Percentiles rank a stretch among this genome's conserved stretches.
Evolutionary conservation across 768 basidiomycete genomes (phyloP).

Genomic region (Crassisporium funariophilum): DNA sequence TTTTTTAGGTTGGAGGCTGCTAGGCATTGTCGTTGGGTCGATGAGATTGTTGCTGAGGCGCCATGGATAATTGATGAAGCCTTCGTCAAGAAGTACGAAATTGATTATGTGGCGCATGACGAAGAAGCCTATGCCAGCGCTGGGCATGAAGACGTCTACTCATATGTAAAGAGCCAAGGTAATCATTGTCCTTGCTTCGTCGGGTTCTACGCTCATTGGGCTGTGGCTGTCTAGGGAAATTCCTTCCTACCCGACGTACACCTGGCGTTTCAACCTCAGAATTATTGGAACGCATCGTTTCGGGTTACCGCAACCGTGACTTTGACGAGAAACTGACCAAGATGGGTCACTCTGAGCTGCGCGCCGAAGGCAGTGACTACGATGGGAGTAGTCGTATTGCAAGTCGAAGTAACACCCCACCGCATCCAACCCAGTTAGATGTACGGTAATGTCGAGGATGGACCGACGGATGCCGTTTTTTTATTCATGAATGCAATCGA

Average conservation of each 20-base stretch:
- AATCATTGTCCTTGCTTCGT: slow-evolving; percentile 1
- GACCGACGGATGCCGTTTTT: too few species aligned
- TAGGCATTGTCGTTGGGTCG: slow-evolving; percentile 97
- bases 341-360: slow-evolving; percentile 79
- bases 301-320: slow-evolving; percentile 78
- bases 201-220: too few species aligned
- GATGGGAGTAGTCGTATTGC: slow-evolving; percentile 37
- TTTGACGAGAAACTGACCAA: slow-evolving; percentile 90
- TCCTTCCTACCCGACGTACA: slow-evolving; percentile 93
- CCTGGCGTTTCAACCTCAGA: slow-evolving; percentile 94
- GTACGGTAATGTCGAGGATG: too few species aligned
- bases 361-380: slow-evolving; percentile 63
- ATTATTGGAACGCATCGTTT: slow-evolving; percentile 88
- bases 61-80: slow-evolving; percentile 88
- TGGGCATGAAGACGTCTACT: slow-evolving; percentile 88
- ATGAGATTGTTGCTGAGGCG: slow-evolving; percentile 87
- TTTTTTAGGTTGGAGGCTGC: slow-evolving; percentile 73
- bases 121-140: slow-evolving; percentile 82
- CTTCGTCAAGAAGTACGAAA: slow-evolving; percentile 82
- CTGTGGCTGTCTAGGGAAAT: slow-evolving; percentile 87
- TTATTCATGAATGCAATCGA: too few species aligned
- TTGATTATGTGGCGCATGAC: slow-evolving; percentile 98
- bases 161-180: slow-evolving; percentile 81
- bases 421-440: slow-evolving; percentile 24
- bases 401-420: slow-evolving; percentile 36